Evolutionary conservation across 176 grass and related monocot species (phyloP), one percentile per base, ranked within the genome.

Genomic region (Chloris gayana): DNA sequence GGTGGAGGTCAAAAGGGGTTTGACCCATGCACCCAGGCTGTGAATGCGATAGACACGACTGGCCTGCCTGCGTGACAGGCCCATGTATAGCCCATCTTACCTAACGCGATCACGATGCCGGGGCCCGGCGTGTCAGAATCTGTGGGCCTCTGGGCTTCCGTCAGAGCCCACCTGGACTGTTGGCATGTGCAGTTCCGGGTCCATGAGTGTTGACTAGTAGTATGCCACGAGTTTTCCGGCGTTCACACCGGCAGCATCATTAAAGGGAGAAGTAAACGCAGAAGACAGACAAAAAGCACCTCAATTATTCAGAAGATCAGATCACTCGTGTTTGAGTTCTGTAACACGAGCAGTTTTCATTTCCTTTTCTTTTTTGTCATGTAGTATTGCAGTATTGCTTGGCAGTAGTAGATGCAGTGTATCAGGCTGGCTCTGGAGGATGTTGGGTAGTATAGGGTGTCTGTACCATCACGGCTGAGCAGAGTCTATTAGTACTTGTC

Each of bases 11-110:
- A 76, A 75, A 65, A 64, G 21, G 30, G 73, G 14, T 76, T 82
- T 89, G 87, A 89, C 87, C 73, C 72, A 12, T 85, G 67, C 83
- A 85, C 87, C 73, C 72, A 85, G 67, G 67, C 38, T 50, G 72
- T 58, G 78, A 86, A 72, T 82, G 72, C 67, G 87, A 85, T 72
- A 14, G 49, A 78, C 83, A 85, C 73, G 51, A 83, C n/a, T n/a
- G n/a, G n/a, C n/a, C n/a, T n/a, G n/a, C n/a, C n/a, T n/a, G 22
- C 6, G 50, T 63, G 56, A 60, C 29, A 60, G 78, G 82, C 67
- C 87, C 78, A 86, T 86, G 59, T 22, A 24, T 57, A 49, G 83
- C 60, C 78, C 73, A 82, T 45, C 51, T 31, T 70, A 85, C 82
- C 87, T 86, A 78, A 82, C 73, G 3, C 83, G 5, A 5, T 33